Base-by-base conservation (phyloP, 75 land plant genomes). In the Isoetes taiwanensis region DNA sequence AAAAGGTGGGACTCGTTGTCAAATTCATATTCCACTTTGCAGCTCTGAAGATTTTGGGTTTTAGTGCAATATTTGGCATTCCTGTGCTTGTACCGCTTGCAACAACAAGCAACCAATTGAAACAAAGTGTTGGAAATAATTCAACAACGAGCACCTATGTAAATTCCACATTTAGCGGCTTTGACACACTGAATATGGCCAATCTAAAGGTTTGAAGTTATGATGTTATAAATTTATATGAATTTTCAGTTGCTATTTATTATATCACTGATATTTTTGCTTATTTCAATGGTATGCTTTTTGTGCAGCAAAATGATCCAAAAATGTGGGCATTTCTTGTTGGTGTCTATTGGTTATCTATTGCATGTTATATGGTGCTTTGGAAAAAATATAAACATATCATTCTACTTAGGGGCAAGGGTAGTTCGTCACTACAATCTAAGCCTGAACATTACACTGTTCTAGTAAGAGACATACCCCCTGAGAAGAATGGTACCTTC, bases 311-410 rank as follows among this genome's bases (percentile, higher is more conserved):
- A 31, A 28, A 46, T 2, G 66, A 67, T 34, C 10, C 20, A 10
- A 67, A 84, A 70, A 41, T 93, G 28, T 93, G 95, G 95, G 85
- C 79, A 5, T 87, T 84, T 54, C 34, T 71, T 4, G 1, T 63
- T 31, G 85, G 62, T 0, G 57, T 52, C 11, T 93, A 81, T 46
- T 87, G 89, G 85, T 77, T 87, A 42, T 77, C 95, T 41, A 27
- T 78, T 26, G 72, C 64, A 16, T 61, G 81, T 0, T 84, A 74
- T 62, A 69, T 35, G 56, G 52, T 93, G 9, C 41, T 84, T 33
- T 84, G 89, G 83, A 87, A 69, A 35, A 67, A 83, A 1, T 93
- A 93, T 66, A 83, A 77, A 57, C 89, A 72, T 46, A 82, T 84
- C 14, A 59, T 78, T 17, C 40, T 43, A 0, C 60, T 93, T 42